Base-by-base conservation (phyloP, 148 eudicot species). In the Rhododendron ferrugineum region DNA sequence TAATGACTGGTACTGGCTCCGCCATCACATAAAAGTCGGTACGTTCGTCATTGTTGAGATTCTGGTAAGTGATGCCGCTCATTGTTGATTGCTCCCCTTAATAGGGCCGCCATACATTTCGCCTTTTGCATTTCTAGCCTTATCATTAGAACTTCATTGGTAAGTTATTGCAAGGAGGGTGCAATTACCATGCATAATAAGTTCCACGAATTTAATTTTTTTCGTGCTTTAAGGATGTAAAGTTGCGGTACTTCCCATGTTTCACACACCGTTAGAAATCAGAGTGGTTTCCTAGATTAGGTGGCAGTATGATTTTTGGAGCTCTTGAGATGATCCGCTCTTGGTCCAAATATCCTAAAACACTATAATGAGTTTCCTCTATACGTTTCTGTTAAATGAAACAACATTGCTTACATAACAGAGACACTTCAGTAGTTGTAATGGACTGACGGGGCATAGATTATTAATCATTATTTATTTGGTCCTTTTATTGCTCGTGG, bases 1-100 rank as follows among this genome's bases (percentile, higher is more conserved):
- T 37, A 97, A 95, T 90, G 99, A 97, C 88, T 97, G 99, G 99
- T 97, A 89, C 89, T 97, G 99, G 99, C 94, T 97, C 81, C 98
- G 99, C 36, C 99, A 97, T 85, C 93, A 97, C 87, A 97, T 97
- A 40, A 95, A 97, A 94, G 98, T 97, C 82, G 98, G 98, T 14
- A 93, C 95, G 99, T 94, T 89, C 34, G 98, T 95, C 88, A 89
- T 93, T 83, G 99, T 97, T 81, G 99, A 97, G 90, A 90, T 97
- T 87, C 79, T 93, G 97, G 99, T 93, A 84, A 93, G 99, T 93
- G 44, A 77, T 44, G 72, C n/a, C 28, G 32, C 30, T 18, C 44
- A 22, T 83, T 79, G 36, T 78, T 82, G 23, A 86, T 83, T 5
- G 32, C 73, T 46, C n/a, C 74, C 68, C 70, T 49, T 26, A 36